A percentile compares a stretch with the other conserved stretches of the same genome.
phyloP scores from a whole-genome alignment of 2,329 filamentous ascomycete genomes.

The Triangularia setosa region DNA sequence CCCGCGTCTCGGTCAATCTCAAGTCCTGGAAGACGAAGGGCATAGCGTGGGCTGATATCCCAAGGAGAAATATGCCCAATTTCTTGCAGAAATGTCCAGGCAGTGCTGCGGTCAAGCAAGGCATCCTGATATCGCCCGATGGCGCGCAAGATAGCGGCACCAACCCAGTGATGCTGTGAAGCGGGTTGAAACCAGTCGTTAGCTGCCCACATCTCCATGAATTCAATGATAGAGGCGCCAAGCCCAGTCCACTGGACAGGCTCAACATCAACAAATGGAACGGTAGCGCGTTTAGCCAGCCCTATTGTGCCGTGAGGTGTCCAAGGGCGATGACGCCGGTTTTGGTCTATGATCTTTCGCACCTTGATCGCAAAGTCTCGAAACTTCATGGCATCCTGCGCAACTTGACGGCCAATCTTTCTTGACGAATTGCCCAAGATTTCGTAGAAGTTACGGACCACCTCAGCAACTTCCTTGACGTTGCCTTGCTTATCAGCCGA shows the following conservation, averaged over 20 bases:
- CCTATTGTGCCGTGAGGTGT: slow-evolving; percentile 49
- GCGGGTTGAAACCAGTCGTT: slow-evolving; percentile 49
- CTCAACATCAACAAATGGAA: slow-evolving; percentile 8
- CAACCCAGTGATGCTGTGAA: slow-evolving; percentile 57
- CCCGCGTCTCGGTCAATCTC: slow-evolving; percentile 41
- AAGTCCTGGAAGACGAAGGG: slow-evolving; percentile 50
- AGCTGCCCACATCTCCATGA: slow-evolving; percentile 66
- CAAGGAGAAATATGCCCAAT: slow-evolving; percentile 67
- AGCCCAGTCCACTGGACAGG: slow-evolving; percentile 41
- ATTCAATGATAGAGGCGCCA: slow-evolving; percentile 58
- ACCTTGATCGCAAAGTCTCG: slow-evolving; percentile 48
- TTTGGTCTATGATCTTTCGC: slow-evolving; percentile 46
- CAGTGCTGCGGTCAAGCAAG: slow-evolving; percentile 42
- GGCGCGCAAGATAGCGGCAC: slow-evolving; percentile 60
- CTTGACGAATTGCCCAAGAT: slow-evolving; percentile 21
- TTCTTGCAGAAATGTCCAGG: slow-evolving; percentile 70
- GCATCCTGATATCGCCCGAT: slow-evolving; percentile 55
- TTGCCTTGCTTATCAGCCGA: slow-evolving; percentile 50
- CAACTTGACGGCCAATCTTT: slow-evolving; percentile 25
- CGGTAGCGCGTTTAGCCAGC: slow-evolving; percentile 27
- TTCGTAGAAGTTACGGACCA: slow-evolving; percentile 53
- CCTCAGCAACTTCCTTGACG: slow-evolving; percentile 46
- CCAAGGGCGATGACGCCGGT: slow-evolving; percentile 46
- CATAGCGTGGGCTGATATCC: slow-evolving; percentile 64
- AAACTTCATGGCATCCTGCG: slow-evolving; percentile 29